Conservation (phyloP, 176 grass and related monocot species). For the Neostapfia colusana region DNA sequence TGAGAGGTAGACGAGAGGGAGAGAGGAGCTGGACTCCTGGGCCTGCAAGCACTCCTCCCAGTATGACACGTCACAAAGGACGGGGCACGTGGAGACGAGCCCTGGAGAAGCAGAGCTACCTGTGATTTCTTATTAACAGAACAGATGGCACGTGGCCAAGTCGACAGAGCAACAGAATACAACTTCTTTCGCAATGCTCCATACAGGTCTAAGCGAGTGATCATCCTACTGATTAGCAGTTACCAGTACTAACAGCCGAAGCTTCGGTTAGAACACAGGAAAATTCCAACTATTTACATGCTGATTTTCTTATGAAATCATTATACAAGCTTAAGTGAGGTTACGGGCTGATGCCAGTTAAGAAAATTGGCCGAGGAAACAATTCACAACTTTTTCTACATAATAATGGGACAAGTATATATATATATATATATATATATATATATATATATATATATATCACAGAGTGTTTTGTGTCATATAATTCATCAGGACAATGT, state of each 20-base stretch:
- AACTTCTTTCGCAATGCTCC: neutral
- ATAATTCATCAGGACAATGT: neutral
- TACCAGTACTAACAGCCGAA: neutral
- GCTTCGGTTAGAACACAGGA: neutral
- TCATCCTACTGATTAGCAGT: neutral
- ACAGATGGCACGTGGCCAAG: neutral
- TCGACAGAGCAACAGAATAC: neutral
- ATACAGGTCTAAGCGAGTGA: neutral
- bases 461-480: neutral
- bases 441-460: too few species aligned
- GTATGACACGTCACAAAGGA: neutral
- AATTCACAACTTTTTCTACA: neutral
- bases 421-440: too few species aligned
- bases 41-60: neutral
- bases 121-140: slow-evolving; percentile 1
- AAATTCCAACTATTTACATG: neutral
- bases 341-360: neutral
- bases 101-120: neutral
- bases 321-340: neutral
- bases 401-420: too few species aligned
- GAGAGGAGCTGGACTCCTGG: neutral
- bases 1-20: neutral
- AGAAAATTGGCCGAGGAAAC: neutral
- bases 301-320: neutral
- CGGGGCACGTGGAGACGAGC: neutral